Evolutionary conservation across 257 asterid genomes (phyloP).

Genomic region (Penstemon newberryi): DNA sequence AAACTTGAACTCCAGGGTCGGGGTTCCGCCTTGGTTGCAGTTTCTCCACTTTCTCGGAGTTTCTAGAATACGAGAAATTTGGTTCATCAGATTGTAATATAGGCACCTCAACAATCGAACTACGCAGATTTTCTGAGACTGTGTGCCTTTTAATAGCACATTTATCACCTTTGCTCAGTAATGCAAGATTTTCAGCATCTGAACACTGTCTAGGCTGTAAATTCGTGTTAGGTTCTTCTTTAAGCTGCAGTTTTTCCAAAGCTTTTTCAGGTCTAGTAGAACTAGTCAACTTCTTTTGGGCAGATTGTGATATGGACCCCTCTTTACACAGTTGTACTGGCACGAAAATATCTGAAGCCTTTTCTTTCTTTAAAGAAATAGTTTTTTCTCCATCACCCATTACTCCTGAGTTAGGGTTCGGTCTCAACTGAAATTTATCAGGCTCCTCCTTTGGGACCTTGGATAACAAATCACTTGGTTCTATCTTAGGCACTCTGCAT

Average conservation of each 20-base stretch:
- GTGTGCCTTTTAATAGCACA: neutral
- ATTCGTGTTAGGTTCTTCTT: slow-evolving; percentile 33
- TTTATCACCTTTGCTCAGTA: slow-evolving; percentile 29
- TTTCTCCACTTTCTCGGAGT: slow-evolving; percentile 52
- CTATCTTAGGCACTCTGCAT: slow-evolving; percentile 27
- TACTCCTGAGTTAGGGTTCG: slow-evolving; percentile 22
- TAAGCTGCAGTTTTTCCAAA: slow-evolving; percentile 41
- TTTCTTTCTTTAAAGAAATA: slow-evolving; percentile 23
- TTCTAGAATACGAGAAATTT: slow-evolving; percentile 32
- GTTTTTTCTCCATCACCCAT: slow-evolving; percentile 25
- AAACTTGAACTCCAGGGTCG: slow-evolving; percentile 40
- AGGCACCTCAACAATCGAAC: slow-evolving; percentile 32
- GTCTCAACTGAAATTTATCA: slow-evolving; percentile 24
- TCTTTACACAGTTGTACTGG: slow-evolving; percentile 24
- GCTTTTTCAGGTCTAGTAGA: slow-evolving; percentile 30
- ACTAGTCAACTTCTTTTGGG: slow-evolving; percentile 22
- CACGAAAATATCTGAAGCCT: slow-evolving; percentile 6
- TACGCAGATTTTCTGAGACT: slow-evolving; percentile 27
- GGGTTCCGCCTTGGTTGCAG: slow-evolving; percentile 60
- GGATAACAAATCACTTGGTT: slow-evolving; percentile 21
- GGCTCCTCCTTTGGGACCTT: slow-evolving; percentile 18
- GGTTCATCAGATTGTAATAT: slow-evolving; percentile 33
- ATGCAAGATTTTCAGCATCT: slow-evolving; percentile 29
- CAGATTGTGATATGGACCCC: slow-evolving; percentile 25
- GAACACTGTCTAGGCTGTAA: slow-evolving; percentile 28